Evolutionary conservation across 208 protist species (phyloP).

Genomic region (Acanthamoeba quina): DNA sequence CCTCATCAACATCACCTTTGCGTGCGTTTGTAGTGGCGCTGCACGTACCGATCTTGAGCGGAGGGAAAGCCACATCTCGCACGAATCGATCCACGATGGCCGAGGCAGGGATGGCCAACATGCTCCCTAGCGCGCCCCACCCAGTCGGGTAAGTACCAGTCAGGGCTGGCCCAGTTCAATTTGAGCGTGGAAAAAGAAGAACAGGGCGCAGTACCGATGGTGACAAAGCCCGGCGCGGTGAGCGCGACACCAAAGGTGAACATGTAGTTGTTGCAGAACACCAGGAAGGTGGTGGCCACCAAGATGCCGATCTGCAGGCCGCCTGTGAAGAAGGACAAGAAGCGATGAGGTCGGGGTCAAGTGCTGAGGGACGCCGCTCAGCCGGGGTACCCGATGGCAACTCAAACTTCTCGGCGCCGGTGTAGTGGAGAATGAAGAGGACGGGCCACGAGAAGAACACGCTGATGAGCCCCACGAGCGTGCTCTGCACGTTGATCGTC

Average conservation of each 20-base stretch:
- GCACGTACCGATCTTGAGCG: not conserved
- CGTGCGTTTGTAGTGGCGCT: not conserved
- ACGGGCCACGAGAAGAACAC: conserved; percentile 35
- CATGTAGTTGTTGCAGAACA: conserved; percentile 40
- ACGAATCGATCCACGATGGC: conserved; percentile 10
- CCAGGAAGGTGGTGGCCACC: conserved; percentile 2
- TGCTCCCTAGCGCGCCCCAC: not conserved
- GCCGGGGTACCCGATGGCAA: not conserved
- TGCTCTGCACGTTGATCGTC: conserved; percentile 28
- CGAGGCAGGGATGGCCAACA: conserved; percentile 35
- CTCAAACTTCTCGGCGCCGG: not conserved
- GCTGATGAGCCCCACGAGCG: conserved; percentile 15
- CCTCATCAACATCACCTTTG: not conserved
- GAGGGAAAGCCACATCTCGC: not conserved
- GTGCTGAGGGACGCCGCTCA: too few species aligned
- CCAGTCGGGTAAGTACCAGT: not conserved
- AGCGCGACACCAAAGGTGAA: conserved; percentile 38
- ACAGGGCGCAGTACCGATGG: not conserved
- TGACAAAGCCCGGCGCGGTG: conserved; percentile 28
- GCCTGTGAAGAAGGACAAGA: not conserved
- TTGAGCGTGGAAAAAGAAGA: not conserved
- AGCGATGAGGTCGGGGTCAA: not conserved
- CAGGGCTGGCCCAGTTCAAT: not conserved
- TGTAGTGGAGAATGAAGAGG: conserved; percentile 18
- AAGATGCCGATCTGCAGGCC: conserved; percentile 32